Evolutionary conservation across 2,329 filamentous ascomycete genomes (phyloP), one percentile per base, ranked within the genome.

Genomic region (Anthostomella pinea): DNA sequence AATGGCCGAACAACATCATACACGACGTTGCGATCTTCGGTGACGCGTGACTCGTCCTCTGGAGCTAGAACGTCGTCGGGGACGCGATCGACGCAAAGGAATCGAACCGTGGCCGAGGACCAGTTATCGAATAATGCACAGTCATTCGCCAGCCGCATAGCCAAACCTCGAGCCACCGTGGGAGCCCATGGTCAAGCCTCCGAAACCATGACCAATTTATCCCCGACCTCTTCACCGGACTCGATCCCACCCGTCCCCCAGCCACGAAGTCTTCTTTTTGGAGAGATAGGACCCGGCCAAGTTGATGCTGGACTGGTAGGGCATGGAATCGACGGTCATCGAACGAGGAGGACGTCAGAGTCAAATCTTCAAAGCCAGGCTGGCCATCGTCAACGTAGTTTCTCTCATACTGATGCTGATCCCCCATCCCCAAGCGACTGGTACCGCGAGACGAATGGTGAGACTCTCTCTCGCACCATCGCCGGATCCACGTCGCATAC

Each of bases 221-320:
- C 65, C 18, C 63, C 63, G 17, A 48, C 45, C 29, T 36, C 41
- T 15, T 52, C 63, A 30, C 51, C 55, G 17, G 45, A 41, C 41
- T 41, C 53, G 6, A 27, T 48, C 17, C 46, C 55, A n/a, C 46
- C 52, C 8, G 32, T 48, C 54, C 65, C 57, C 48, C 57, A 59
- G 44, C 51, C 51, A 33, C 49, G 71, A 35, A 73, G 73, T 43
- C 75, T 86, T 22, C 65, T 90, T 14, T 91, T 91, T 64, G 86
- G 86, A 23, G 87, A 90, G 60, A 75, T 90, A 48, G 65, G 80
- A 18, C 73, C 78, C n/a, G 69, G 78, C 23, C 71, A 78, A 48
- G 70, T 69, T 51, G 69, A 76, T 48, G 56, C 69, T 17, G 61
- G 68, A 14, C 65, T 72, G 31, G 66, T 70, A 33, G 80, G 78